Base-by-base conservation (phyloP, 2,329 filamentous ascomycete genomes). In the Coleophoma cylindrospora region DNA sequence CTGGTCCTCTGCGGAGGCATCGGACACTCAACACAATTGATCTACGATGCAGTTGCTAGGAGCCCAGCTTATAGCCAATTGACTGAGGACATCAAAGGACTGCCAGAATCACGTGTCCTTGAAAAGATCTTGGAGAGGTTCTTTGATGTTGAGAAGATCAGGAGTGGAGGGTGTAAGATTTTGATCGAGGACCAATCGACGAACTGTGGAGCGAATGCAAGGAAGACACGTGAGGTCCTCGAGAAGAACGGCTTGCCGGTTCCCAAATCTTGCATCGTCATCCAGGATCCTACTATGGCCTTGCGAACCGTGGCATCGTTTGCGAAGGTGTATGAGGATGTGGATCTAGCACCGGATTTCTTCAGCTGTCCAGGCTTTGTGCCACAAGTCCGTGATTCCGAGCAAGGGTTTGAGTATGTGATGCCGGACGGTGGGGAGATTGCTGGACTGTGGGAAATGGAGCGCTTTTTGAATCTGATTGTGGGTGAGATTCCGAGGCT, bases 201-300 rank as follows among this genome's bases (percentile, higher is more conserved):
- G 1, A 75, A 74, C 50, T 74, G 72, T 53, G 72, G 72, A 14
- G 65, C 66, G 12, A 75, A 75, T 54, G 72, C 72, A 5, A 56
- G 57, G 2, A 62, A 70, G 40, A 68, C 65, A 17, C 56, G 61
- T 4, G 61, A 61, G 8, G 48, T 72, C 4, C 63, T 74, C 1
- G 64, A 69, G n/a, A 50, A 45, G 3, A 54, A 58, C 7, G 61
- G 59, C 0, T 44, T 70, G 2, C 33, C 48, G 1, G 43, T 37
- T 5, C 59, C 62, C 1, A 51, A 51, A 3, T 64, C 61, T 0
- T 59, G 65, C 32, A 50, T 74, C 10, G 55, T 75, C 12, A 63
- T 71, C 10, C 72, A 75, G 54, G 72, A 74, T 55, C 70, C 72
- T 0, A 75, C 72, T 0, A 75, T 75, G 73, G 65, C 66, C 41